Evolutionary conservation across 1,284 basidiomycete genomes (phyloP), one percentile per base, ranked within the genome.

Genomic region (Taiwanofungus camphoratus): DNA sequence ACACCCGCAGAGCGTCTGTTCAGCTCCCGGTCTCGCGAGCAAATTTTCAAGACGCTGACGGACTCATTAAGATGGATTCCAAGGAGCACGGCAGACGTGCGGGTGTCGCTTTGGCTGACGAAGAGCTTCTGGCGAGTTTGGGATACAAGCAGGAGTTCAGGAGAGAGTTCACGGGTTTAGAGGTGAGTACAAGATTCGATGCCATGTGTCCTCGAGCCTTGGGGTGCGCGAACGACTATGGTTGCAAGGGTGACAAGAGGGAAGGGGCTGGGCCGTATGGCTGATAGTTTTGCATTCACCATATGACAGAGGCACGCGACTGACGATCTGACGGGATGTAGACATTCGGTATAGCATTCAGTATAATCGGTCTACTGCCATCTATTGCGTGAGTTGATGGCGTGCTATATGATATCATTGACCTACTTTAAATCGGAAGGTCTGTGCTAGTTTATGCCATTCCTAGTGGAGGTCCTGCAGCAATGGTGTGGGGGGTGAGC

Each of bases 401-500:
- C 13, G 13, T 27, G 8, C 13, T 27, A 7, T 27, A 13, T 13
- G 26, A 8, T 9, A 15, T 16, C 20, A 19, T 20, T 38, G 15
- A 12, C 32, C 11, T 7, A 16, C 32, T n/a, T n/a, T n/a, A n/a
- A n/a, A 16, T 5, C n/a, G 9, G 11, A 22, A 53, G 51, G 4
- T 81, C 82, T 9, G 81, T 85, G 3, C 62, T 88, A 4, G 65
- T 82, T 46, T 88, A 83, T 60, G 74, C 85, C 1, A 64, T 90
- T 21, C 81, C 82, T 0, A 84, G 89, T 60, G 89, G 88, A 3
- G 88, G 87, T 1, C 77, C 83, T 1, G 72, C 78, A 1, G 76
- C 81, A 4, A 86, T 92, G 82, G 81, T 91, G 2, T 92, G 88
- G 84, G 84, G 84, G 15, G 59, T 61, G 42, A 39, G 59, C 51